These are phyloP conservation scores for Moesziomyces sp. DNA, from an alignment of 1,284 basidiomycete genomes.

Conservation along the genomic window DNA sequence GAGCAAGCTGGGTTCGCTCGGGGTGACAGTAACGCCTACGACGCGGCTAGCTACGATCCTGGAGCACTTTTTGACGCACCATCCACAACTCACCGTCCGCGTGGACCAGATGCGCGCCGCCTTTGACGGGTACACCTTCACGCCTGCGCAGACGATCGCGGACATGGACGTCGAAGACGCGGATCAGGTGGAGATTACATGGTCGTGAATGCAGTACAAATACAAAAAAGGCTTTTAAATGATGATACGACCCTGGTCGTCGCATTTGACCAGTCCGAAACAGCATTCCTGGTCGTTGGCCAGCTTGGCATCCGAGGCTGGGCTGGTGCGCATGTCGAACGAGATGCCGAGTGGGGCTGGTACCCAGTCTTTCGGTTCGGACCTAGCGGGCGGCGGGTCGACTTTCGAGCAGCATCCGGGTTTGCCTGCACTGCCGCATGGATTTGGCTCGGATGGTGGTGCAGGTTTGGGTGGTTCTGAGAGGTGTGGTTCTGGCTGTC, in stretches of 20 bases:
- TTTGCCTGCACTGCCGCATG: too few species aligned
- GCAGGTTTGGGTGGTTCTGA: too few species aligned
- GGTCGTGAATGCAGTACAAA: conserved; percentile 5
- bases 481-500: too few species aligned
- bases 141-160: conserved; percentile 15
- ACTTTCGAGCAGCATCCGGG: too few species aligned
- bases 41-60: conserved; percentile 40
- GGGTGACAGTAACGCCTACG: conserved; percentile 44
- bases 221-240: conserved; percentile 11
- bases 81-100: background rate
- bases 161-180: conserved; percentile 51
- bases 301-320: background rate
- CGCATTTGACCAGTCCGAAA: conserved; percentile 45
- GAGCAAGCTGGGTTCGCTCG: conserved; percentile 21
- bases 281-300: conserved; percentile 30
- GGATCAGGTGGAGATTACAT: conserved; percentile 30
- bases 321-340: conserved; percentile 17
- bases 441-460: too few species aligned
- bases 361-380: background rate
- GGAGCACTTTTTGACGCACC: conserved; percentile 37
- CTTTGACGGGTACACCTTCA: conserved; percentile 42
- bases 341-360: conserved; percentile 9
- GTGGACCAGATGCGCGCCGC: conserved; percentile 5
- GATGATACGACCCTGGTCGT: conserved; percentile 29
- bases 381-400: too few species aligned